phyloP scores from a whole-genome alignment of 306 rosid genomes.

The Clitoria ternatea region DNA sequence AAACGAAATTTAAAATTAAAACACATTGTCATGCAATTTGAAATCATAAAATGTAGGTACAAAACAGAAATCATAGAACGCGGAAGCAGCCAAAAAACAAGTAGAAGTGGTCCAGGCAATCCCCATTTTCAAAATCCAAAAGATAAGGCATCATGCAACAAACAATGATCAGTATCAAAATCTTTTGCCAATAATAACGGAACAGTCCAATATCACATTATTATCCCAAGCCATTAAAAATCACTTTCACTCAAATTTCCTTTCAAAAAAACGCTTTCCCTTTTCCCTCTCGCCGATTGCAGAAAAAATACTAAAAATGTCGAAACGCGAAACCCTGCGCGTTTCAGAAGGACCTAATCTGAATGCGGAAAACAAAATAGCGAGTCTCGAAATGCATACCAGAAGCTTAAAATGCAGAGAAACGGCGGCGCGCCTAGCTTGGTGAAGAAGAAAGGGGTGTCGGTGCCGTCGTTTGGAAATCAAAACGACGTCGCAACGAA shows the following conservation, averaged over 20 bases:
- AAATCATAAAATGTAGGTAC: conserved; percentile 15
- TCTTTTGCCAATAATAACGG: conserved; percentile 17
- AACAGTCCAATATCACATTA: conserved; percentile 32
- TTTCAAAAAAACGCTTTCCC: conserved; percentile 29
- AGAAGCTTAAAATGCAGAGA: conserved; percentile 17
- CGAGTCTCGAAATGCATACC: conserved; percentile 23
- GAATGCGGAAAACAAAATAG: not conserved
- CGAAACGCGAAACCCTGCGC: not conserved
- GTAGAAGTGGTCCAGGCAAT: conserved; percentile 60
- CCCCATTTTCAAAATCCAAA: conserved; percentile 36
- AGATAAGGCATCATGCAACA: conserved; percentile 42
- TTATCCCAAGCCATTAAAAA: conserved; percentile 23
- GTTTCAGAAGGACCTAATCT: not conserved
- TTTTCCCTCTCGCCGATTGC: not conserved
- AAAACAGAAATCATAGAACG: conserved; percentile 7
- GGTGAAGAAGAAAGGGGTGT: conserved; percentile 48
- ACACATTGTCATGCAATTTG: conserved; percentile 13
- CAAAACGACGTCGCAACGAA: conserved; percentile 12
- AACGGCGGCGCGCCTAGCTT: conserved; percentile 11
- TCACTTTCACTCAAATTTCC: conserved; percentile 24
- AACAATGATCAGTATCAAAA: conserved; percentile 18
- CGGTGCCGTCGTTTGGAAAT: conserved; percentile 44
- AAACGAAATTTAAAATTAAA: conserved; percentile 26
- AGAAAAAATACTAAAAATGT: not conserved
- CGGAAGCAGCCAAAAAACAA: conserved; percentile 22